A percentile compares a stretch with the other conserved stretches of the same genome.
Conservation (phyloP, 129 eudicot species). For the Tagetes patula region DNA sequence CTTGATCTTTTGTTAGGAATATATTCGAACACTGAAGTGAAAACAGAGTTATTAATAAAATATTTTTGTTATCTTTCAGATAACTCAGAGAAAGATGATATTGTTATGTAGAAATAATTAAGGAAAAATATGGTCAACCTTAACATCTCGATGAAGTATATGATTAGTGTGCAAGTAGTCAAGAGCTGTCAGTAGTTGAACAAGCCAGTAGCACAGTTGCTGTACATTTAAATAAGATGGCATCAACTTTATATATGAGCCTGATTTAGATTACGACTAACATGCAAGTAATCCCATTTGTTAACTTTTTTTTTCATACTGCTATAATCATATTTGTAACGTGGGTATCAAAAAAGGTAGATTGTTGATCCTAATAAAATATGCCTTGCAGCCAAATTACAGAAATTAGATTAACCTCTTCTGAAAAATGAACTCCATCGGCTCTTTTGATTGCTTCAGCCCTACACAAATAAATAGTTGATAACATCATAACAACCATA, state of each 20-base stretch:
- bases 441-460: slow-evolving; percentile 78
- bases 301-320: not conserved
- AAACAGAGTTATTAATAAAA: slow-evolving; percentile 18
- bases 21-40: slow-evolving; percentile 88
- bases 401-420: slow-evolving; percentile 57
- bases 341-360: not conserved
- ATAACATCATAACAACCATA: slow-evolving; percentile 16
- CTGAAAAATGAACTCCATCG: slow-evolving; percentile 74
- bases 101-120: slow-evolving; percentile 2
- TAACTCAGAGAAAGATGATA: not conserved
- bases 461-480: slow-evolving; percentile 46
- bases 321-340: slow-evolving; percentile 2
- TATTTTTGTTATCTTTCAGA: slow-evolving; percentile 2
- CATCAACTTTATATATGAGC: slow-evolving; percentile 3
- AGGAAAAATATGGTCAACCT: slow-evolving; percentile 48
- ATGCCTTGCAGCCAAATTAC: not conserved
- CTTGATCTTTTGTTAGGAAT: slow-evolving; percentile 87
- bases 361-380: not conserved
- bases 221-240: slow-evolving; percentile 36
- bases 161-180: slow-evolving; percentile 85
- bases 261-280: not conserved
- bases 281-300: slow-evolving; percentile 9
- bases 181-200: slow-evolving; percentile 84
- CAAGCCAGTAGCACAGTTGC: slow-evolving; percentile 95
- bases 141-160: slow-evolving; percentile 96